phyloP scores from a whole-genome alignment of 352 stramenopile genomes.

The Albugo candida region DNA sequence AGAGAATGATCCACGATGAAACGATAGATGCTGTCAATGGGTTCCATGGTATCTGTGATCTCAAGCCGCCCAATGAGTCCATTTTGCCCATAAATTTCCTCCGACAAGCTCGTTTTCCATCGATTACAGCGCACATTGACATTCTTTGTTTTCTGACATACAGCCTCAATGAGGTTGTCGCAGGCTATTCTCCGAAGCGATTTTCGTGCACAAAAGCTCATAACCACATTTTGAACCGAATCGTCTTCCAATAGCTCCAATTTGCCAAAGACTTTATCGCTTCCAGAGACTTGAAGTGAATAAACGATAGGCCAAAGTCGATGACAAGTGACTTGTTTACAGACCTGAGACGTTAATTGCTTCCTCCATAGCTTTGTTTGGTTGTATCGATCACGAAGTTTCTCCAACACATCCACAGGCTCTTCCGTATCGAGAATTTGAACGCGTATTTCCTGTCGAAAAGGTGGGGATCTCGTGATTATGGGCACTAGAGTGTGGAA shows the following conservation, averaged over 20 bases:
- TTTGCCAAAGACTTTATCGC: constrained; percentile 13
- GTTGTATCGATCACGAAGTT: constrained; percentile 18
- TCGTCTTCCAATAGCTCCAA: constrained; percentile 30
- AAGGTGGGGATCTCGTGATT: too few relatives aligned
- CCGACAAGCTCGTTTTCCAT: constrained; percentile 22
- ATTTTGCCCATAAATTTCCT: constrained; percentile 13
- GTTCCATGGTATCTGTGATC: constrained; percentile 45
- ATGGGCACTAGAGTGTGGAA: too few relatives aligned
- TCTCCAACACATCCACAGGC: constrained; percentile 30
- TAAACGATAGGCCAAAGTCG: constrained; percentile 22
- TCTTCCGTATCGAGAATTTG: constrained; percentile 19
- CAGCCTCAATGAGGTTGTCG: constrained; percentile 17
- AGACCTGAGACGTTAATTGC: constrained; percentile 22
- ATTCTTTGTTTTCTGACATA: constrained; percentile 15
- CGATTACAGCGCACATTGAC: constrained; percentile 18
- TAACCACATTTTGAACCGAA: constrained; percentile 26
- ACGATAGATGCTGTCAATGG: constrained; percentile 46
- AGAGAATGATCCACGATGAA: constrained; percentile 34
- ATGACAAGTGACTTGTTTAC: constrained; percentile 18
- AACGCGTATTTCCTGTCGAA: not conserved
- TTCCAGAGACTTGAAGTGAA: constrained; percentile 16
- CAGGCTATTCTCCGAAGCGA: constrained; percentile 12
- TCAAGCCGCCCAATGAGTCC: constrained; percentile 23
- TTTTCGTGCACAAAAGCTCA: constrained; percentile 18
- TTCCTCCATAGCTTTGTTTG: constrained; percentile 18